Evolutionary conservation across 768 basidiomycete genomes (phyloP), one percentile per base, ranked within the genome.

Genomic region (Kondoa subrosea): DNA sequence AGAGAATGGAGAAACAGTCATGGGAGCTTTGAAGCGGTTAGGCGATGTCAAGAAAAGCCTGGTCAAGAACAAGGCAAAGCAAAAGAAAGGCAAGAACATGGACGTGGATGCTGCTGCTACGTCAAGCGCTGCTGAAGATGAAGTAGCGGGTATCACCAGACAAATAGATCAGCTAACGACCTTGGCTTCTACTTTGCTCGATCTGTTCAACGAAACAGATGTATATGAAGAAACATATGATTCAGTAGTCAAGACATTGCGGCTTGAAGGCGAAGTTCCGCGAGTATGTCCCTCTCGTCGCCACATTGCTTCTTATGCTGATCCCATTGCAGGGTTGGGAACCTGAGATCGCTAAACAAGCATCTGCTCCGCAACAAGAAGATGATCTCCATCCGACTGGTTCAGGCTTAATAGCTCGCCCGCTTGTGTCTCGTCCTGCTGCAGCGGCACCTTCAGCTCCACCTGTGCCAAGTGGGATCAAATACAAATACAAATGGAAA

Each of bases 201-300:
- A 86, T 3, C 27, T 65, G 0, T 81, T 90, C 16, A 89, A 88
- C 27, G 89, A 93, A 70, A 80, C 82, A 21, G 89, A 92, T 73
- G 83, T 92, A 66, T 93, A 92, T 78, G 86, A 85, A 56, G 85
- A 83, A 76, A 87, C 87, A 0, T 89, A 89, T 75, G 89, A 91
- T 72, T 86, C 89, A 74, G 81, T 93, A 64, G 83, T 93, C 25
- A 85, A 87, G 67, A 79, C 81, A 50, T 82, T 91, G 26, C 84
- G 88, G 33, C 81, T 83, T 2, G 84, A 87, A 3, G 88, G 87
- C 50, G 79, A 78, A 30, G 87, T 91, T 56, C 81, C 83, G 40
- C 73, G 80, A 1, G 79, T 60, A 31, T 4, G 58, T 56, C 25
- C 15, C 58, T 60, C 25, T 25, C 58, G 8, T 26, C 29, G 8